These are phyloP conservation scores for Candida pseudocylindracea DNA, from an alignment of 1,139 yeast species.

Conservation along the genomic window DNA sequence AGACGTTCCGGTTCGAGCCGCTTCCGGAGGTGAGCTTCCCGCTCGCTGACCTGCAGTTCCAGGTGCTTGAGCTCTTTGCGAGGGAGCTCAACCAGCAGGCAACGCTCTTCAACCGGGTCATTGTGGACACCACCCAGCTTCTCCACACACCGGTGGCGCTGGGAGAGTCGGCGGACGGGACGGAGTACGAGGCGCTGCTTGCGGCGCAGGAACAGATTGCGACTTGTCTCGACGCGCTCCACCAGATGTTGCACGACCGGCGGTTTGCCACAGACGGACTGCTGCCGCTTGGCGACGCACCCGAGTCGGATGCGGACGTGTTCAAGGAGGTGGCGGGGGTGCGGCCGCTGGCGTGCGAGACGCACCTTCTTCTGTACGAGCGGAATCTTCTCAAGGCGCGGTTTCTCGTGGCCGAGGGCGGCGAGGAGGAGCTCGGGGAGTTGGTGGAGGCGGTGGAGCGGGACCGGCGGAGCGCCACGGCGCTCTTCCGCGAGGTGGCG, in stretches of 20 bases:
- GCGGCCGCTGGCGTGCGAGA: no score
- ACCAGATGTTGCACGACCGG: not conserved
- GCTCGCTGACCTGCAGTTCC: constrained; percentile 2
- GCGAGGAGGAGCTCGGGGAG: constrained; percentile 4
- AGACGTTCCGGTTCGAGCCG: not conserved
- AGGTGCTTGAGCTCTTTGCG: constrained; percentile 8
- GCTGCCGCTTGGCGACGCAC: no score
- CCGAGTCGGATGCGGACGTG: no score
- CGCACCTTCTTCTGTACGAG: constrained; percentile 2
- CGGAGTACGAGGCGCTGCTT: constrained; percentile 55
- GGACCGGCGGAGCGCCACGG: constrained; percentile 2
- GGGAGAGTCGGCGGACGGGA: constrained; percentile 34
- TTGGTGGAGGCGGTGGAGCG: no score
- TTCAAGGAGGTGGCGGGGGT: no score
- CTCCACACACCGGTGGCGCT: no score
- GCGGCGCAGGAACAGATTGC: constrained; percentile 33
- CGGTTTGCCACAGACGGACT: no score
- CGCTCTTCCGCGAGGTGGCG: constrained; percentile 8
- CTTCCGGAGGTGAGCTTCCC: not conserved
- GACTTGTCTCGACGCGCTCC: not conserved
- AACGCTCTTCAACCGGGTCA: constrained; percentile 9
- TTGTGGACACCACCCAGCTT: no score
- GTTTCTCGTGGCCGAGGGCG: constrained; percentile 9
- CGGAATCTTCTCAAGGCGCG: constrained; percentile 9
- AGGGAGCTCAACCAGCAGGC: constrained; percentile 26